Evolutionary conservation across 1,139 yeast species (phyloP).

Genomic region (Zygosaccharomyces pseudobailii): DNA sequence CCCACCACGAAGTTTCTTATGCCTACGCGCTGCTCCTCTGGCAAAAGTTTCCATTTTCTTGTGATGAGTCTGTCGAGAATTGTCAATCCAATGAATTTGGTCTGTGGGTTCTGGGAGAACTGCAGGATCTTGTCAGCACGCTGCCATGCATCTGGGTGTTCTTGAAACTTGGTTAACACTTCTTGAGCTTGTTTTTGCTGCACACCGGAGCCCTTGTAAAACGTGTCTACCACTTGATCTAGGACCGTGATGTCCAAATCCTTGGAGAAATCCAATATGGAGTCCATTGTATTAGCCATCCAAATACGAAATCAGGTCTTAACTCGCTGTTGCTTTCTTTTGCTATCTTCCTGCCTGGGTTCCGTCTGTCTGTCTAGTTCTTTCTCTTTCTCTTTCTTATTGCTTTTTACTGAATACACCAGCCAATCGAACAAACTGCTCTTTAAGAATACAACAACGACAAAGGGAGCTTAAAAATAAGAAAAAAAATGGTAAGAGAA

Average conservation of each 20-base stretch:
- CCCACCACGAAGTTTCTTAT: slow-evolving; percentile 89
- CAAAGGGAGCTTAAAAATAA: neutral
- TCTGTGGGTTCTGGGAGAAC: slow-evolving; percentile 70
- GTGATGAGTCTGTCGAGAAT: slow-evolving; percentile 85
- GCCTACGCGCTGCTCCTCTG: slow-evolving; percentile 79
- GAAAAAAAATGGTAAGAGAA: neutral
- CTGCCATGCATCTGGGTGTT: slow-evolving; percentile 94
- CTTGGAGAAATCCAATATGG: slow-evolving; percentile 77
- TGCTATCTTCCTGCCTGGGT: too few relatives aligned
- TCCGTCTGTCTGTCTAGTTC: too few relatives aligned
- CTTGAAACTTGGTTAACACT: slow-evolving; percentile 83
- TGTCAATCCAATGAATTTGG: slow-evolving; percentile 87
- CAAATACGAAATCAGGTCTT: neutral
- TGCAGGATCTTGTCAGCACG: slow-evolving; percentile 87
- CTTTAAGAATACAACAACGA: neutral
- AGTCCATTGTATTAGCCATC: slow-evolving; percentile 55
- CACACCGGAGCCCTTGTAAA: slow-evolving; percentile 76
- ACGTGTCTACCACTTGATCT: slow-evolving; percentile 84
- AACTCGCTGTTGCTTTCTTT: neutral
- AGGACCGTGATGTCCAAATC: slow-evolving; percentile 76
- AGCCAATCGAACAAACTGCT: neutral
- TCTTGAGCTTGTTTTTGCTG: slow-evolving; percentile 81
- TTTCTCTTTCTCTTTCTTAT: neutral
- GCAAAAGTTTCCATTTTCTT: slow-evolving; percentile 90
- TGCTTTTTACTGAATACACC: neutral